Base-by-base conservation (phyloP, 306 rosid species). In the Trifolium pratense region DNA sequence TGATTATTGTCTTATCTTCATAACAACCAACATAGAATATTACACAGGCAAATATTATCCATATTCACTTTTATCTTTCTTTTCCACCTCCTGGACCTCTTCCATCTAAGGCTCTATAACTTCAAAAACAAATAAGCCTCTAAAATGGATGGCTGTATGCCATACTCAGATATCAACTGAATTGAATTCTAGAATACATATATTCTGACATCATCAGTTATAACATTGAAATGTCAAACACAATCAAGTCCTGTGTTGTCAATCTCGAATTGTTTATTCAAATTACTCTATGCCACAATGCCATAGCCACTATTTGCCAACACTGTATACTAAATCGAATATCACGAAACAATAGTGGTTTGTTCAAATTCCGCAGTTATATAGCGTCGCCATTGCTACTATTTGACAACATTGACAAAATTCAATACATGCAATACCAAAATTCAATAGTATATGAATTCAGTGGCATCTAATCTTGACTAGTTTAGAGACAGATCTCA, bases 141-240 rank as follows among this genome's bases (percentile, higher is more conserved):
- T 40, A 7, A n/a, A 15, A 61, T 18, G 56, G 55, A 36, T 42
- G 63, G 34, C 16, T 52, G 21, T 36, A 23, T 69, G 16, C 61
- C 48, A 57, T 46, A 74, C 11, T 68, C 52, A 21, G 55, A 65
- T 13, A 49, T 31, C 29, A 78, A 53, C 68, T 55, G 66, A 68
- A 74, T 18, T 56, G 29, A 16, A 73, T 60, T 32, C 48, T 14
- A 39, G 15, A 49, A 51, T 51, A 42, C 21, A 67, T 40, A 55
- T 69, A 53, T 20, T 62, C n/a, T 73, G 18, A 56, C 43, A 68
- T 56, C 17, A 37, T 65, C 48, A 11, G 48, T 63, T 48, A 62
- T 65, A 52, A 23, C 55, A 48, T 45, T 55, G 61, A 82, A 51
- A 78, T 8, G 43, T 51, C 63, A 72, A 66, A 68, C 61, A 56